phyloP scores from a whole-genome alignment of 2,329 filamentous ascomycete genomes.

The Microdochium trichocladiopsis region DNA sequence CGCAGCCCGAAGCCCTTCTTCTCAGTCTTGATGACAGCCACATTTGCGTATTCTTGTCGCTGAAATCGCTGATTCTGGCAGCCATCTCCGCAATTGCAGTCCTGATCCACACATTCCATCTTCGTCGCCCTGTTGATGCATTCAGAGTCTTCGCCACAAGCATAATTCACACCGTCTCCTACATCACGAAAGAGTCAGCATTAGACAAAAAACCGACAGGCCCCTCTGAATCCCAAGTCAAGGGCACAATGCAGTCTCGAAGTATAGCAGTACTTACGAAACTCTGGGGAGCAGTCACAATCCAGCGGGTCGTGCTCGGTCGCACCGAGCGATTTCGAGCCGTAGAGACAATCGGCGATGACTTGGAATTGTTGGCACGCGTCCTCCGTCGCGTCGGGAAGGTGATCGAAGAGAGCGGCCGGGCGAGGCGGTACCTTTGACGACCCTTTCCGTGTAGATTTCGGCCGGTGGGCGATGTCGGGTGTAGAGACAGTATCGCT shows the following conservation, averaged over 20 bases:
- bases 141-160: constrained; percentile 92
- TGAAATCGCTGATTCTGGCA: constrained; percentile 97
- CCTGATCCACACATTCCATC: constrained; percentile 81
- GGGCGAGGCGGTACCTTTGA: constrained; percentile 60
- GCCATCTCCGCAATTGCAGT: constrained; percentile 78
- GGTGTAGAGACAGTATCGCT: constrained; percentile 41
- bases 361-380: constrained; percentile 72
- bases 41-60: constrained; percentile 79
- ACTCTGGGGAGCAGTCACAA: constrained; percentile 92
- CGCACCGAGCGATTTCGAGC: constrained; percentile 82
- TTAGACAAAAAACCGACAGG: constrained; percentile 4
- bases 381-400: constrained; percentile 72
- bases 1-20: constrained; percentile 96
- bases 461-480: constrained; percentile 52
- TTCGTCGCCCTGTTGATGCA: constrained; percentile 98
- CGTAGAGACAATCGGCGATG: constrained; percentile 82
- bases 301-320: constrained; percentile 88
- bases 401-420: constrained; percentile 61
- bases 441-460: constrained; percentile 65
- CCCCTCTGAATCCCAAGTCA: constrained; percentile 7
- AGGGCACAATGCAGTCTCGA: constrained; percentile 4
- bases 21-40: constrained; percentile 94
- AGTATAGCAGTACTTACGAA: constrained; percentile 59
- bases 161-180: constrained; percentile 65
- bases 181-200: constrained; percentile 11